Evolutionary conservation across 75 land plant genomes (phyloP).

Genomic region (Pinus albicaulis): DNA sequence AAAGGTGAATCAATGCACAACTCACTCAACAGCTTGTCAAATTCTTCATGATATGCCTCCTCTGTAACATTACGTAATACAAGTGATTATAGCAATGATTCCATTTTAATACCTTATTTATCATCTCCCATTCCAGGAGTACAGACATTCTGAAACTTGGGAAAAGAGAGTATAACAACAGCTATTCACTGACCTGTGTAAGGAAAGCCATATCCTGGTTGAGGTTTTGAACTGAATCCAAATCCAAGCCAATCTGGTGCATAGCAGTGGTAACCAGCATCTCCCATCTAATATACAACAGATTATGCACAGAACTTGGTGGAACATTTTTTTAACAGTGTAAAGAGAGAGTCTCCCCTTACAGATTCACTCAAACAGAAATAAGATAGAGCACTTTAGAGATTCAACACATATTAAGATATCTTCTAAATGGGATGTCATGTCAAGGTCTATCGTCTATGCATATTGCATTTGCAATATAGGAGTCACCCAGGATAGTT

Average conservation of each 20-base stretch:
- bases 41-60: constrained; percentile 86
- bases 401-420: neutral
- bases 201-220: constrained; percentile 82
- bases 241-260: constrained; percentile 99
- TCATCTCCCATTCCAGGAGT: neutral
- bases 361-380: neutral
- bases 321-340: neutral
- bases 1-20: constrained; percentile 74
- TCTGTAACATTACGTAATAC: constrained; percentile 58
- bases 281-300: constrained; percentile 61
- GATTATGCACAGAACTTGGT: neutral
- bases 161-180: neutral
- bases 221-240: constrained; percentile 96
- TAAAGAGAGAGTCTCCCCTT: neutral
- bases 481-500: neutral
- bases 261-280: constrained; percentile 84
- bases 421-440: neutral
- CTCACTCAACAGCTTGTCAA: constrained; percentile 70
- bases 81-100: constrained; percentile 14
- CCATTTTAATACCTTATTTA: neutral
- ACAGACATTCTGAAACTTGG: neutral
- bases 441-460: neutral
- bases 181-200: constrained; percentile 67
- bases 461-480: neutral
- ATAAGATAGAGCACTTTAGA: neutral